Evolutionary conservation across 83 land plant species (phyloP).

Genomic region (Picea abies): DNA sequence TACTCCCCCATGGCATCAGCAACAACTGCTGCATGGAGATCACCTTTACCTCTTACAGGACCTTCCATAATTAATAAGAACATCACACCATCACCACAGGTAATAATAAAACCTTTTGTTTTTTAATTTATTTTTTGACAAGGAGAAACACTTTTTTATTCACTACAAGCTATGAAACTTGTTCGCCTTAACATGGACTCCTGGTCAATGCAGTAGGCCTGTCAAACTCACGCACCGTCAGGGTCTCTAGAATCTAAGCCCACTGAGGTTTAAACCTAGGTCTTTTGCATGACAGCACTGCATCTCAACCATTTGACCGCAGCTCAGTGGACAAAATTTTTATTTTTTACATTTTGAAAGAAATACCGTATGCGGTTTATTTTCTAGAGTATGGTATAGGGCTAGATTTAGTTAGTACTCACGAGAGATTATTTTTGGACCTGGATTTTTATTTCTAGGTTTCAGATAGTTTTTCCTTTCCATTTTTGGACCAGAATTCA

Average conservation of each 20-base stretch:
- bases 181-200: too few species aligned
- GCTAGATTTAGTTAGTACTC: slow-evolving; percentile 1
- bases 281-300: too few species aligned
- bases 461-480: background rate
- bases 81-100: slow-evolving; percentile 2
- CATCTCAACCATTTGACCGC: too few species aligned
- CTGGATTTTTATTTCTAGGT: background rate
- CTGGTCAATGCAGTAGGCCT: too few species aligned
- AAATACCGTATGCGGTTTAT: background rate
- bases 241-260: too few species aligned
- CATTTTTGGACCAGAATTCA: background rate
- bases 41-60: slow-evolving; percentile 5
- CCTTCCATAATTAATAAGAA: background rate
- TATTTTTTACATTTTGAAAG: background rate
- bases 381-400: background rate
- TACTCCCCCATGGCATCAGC: slow-evolving; percentile 10
- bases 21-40: slow-evolving; percentile 6
- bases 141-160: too few species aligned
- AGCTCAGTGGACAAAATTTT: too few species aligned
- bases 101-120: background rate
- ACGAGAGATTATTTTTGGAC: too few species aligned
- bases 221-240: too few species aligned
- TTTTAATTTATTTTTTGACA: too few species aligned
- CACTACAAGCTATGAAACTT: too few species aligned
- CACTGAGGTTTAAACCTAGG: too few species aligned